phyloP scores from a whole-genome alignment of 305 asterid genomes.

The Fraxinus paxiana region DNA sequence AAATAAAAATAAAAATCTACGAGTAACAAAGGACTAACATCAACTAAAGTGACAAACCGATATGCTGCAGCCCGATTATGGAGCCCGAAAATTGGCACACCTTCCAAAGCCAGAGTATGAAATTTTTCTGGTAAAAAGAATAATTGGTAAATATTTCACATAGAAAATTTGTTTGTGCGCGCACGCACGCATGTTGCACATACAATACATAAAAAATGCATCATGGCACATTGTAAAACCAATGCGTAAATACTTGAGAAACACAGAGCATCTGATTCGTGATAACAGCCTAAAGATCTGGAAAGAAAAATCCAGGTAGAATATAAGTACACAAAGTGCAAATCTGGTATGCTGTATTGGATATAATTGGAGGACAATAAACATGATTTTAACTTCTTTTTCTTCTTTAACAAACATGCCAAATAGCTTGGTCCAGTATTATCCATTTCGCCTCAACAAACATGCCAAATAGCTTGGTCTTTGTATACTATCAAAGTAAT shows the following conservation, averaged over 20 bases:
- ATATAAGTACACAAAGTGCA: not conserved
- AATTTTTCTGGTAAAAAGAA: slow-evolving; percentile 53
- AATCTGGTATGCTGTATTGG: not conserved
- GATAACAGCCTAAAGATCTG: not conserved
- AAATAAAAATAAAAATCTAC: not conserved
- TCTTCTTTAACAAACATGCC: not conserved
- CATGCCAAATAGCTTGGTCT: not conserved
- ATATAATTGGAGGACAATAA: not conserved
- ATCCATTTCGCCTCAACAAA: not conserved
- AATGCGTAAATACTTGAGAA: not conserved
- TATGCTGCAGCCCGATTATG: slow-evolving; percentile 80
- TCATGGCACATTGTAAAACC: not conserved
- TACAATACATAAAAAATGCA: not conserved
- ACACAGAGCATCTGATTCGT: not conserved
- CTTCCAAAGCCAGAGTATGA: slow-evolving; percentile 90
- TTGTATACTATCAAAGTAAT: not conserved
- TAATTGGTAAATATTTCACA: not conserved
- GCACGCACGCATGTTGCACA: not conserved
- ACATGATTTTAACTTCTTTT: not conserved
- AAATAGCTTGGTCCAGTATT: not conserved
- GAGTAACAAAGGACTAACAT: slow-evolving; percentile 55
- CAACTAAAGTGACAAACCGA: slow-evolving; percentile 95
- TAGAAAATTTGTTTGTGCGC: not conserved
- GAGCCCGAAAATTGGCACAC: slow-evolving; percentile 74
- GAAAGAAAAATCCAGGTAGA: not conserved